These are phyloP conservation scores for Neonothopanus nambi DNA, from an alignment of 1,284 basidiomycete species.

Conservation along the genomic window DNA sequence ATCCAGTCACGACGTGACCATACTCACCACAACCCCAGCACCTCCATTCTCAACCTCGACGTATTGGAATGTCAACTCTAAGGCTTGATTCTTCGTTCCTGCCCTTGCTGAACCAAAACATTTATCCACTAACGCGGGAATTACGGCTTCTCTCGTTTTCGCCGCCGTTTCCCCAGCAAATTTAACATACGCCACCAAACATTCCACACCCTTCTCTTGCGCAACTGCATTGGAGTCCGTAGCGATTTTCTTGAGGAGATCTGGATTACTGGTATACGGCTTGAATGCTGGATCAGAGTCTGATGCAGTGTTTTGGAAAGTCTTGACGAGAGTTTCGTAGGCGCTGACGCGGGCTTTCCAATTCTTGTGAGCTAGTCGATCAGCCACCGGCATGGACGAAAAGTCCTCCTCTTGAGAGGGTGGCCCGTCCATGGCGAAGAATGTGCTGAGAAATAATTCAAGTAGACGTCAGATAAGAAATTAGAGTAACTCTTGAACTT, in stretches of 20 bases:
- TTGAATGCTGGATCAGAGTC: conserved; percentile 94
- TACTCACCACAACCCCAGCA: conserved; percentile 84
- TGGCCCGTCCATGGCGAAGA: conserved; percentile 76
- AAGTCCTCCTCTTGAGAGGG: conserved; percentile 95
- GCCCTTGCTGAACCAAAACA: conserved; percentile 90
- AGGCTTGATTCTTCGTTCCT: conserved; percentile 88
- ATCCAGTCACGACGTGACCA: conserved; percentile 26
- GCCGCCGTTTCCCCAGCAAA: conserved; percentile 89
- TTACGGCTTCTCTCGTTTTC: conserved; percentile 77
- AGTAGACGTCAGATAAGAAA: background rate
- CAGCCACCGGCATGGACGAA: conserved; percentile 75
- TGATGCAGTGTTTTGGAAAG: conserved; percentile 85
- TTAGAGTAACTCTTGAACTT: too few species aligned
- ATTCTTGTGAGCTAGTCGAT: conserved; percentile 91
- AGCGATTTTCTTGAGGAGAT: conserved; percentile 84
- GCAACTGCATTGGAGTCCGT: conserved; percentile 95
- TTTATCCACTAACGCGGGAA: conserved; percentile 94
- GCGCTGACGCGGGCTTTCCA: conserved; percentile 98
- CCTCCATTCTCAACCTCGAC: conserved; percentile 93
- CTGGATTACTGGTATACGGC: conserved; percentile 78
- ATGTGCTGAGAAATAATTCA: background rate
- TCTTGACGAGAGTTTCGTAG: conserved; percentile 87
- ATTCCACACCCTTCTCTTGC: conserved; percentile 95
- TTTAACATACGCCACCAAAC: conserved; percentile 83
- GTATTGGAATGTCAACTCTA: conserved; percentile 88